A percentile compares a stretch with the other conserved stretches of the same genome.
These are phyloP conservation scores for Nymphaea colorata DNA, from an alignment of 164 flowering plant species.

Conservation along the genomic window DNA sequence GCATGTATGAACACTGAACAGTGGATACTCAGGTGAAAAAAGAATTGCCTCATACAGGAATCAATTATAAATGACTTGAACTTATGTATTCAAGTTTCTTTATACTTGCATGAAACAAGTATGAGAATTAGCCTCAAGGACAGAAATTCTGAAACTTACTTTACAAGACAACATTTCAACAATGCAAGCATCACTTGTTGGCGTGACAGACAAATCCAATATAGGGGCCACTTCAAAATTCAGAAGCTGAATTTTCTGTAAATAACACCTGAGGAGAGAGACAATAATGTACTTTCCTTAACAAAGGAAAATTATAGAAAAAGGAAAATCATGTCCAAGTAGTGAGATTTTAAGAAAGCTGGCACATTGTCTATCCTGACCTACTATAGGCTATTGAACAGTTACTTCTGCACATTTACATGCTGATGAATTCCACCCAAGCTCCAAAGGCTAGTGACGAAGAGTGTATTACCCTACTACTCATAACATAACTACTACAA, in stretches of 20 bases:
- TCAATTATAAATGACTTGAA: too few species aligned
- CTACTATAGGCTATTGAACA: not conserved
- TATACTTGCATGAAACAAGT: not conserved
- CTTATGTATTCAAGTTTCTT: not conserved
- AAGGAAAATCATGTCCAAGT: not conserved
- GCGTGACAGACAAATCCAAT: slow-evolving; percentile 51
- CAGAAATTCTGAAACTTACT: slow-evolving; percentile 22
- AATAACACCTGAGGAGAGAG: slow-evolving; percentile 37
- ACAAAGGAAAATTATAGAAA: too few species aligned
- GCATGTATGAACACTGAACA: not conserved
- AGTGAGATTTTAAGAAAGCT: not conserved
- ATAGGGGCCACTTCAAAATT: slow-evolving; percentile 64
- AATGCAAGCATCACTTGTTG: slow-evolving; percentile 44
- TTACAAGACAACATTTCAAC: slow-evolving; percentile 77
- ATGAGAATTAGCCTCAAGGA: not conserved
- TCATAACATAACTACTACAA: too few species aligned
- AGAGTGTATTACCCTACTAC: too few species aligned
- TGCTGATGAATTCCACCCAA: not conserved
- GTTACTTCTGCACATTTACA: not conserved
- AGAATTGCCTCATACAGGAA: too few species aligned
- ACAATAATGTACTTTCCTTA: not conserved
- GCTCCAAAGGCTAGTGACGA: not conserved
- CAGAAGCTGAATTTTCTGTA: slow-evolving; percentile 39
- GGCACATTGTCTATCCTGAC: not conserved
- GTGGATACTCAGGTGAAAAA: not conserved